These are phyloP conservation scores for Daldinia eschscholtzii DNA, from an alignment of 2,329 filamentous ascomycete species.

Conservation along the genomic window DNA sequence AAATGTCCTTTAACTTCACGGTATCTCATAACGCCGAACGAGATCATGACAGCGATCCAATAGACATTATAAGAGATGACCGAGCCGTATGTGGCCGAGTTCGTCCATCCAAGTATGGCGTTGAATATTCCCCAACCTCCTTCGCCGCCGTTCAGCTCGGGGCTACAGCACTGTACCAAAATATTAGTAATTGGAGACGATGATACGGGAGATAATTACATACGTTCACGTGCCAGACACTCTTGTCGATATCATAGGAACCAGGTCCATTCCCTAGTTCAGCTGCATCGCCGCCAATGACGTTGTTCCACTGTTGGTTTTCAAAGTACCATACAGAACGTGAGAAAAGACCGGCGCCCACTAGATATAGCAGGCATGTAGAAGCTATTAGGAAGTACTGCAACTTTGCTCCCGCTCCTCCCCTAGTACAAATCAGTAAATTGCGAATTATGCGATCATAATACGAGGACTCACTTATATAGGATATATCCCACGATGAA, in stretches of 20 bases:
- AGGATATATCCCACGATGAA: slow-evolving; percentile 76
- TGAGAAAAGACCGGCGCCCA: slow-evolving; percentile 85
- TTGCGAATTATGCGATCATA: neutral
- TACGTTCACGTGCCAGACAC: slow-evolving; percentile 86
- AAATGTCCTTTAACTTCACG: slow-evolving; percentile 69
- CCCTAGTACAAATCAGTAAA: slow-evolving; percentile 53
- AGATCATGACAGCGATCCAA: slow-evolving; percentile 79
- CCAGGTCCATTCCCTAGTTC: slow-evolving; percentile 72
- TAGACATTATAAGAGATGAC: slow-evolving; percentile 90
- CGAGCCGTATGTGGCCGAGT: slow-evolving; percentile 88
- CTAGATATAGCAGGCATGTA: slow-evolving; percentile 86
- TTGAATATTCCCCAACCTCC: slow-evolving; percentile 88
- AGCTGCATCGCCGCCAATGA: slow-evolving; percentile 69
- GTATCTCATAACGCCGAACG: slow-evolving; percentile 75
- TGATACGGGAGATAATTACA: slow-evolving; percentile 51
- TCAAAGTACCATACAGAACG: slow-evolving; percentile 82
- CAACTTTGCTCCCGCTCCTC: slow-evolving; percentile 73
- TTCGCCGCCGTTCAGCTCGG: slow-evolving; percentile 76
- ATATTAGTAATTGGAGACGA: slow-evolving; percentile 25
- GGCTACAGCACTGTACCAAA: slow-evolving; percentile 79
- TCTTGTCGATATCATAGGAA: slow-evolving; percentile 82
- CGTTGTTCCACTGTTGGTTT: slow-evolving; percentile 74
- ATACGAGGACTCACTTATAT: slow-evolving; percentile 74
- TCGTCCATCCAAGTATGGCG: slow-evolving; percentile 86
- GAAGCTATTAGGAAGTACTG: slow-evolving; percentile 86